Conservation (phyloP, 2,329 filamentous ascomycete species). For the Ceratocystis alfenasii region DNA sequence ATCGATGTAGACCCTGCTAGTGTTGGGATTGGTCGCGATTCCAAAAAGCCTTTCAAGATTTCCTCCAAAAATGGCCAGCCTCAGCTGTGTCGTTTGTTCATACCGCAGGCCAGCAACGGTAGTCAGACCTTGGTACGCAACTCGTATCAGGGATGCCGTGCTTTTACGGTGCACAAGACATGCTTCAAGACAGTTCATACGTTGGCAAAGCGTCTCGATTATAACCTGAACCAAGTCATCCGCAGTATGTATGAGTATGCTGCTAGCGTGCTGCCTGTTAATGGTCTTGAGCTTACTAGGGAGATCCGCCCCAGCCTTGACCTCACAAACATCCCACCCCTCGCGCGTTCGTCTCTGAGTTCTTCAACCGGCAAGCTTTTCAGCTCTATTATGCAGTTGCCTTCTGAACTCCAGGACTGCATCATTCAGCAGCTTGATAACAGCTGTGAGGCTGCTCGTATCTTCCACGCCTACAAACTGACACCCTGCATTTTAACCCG, state of each 20-base stretch:
- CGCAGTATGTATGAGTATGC: conserved; percentile 3
- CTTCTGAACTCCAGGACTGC: not conserved
- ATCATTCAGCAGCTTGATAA: not conserved
- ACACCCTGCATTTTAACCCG: not conserved
- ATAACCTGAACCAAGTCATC: not conserved
- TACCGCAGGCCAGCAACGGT: not conserved
- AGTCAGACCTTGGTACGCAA: not conserved
- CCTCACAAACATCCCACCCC: not conserved
- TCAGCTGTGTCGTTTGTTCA: not conserved
- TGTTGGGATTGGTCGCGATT: not conserved
- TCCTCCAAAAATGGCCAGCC: not conserved
- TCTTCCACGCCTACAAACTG: not conserved
- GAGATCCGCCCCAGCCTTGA: not conserved
- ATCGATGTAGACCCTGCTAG: not conserved
- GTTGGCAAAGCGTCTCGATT: not conserved
- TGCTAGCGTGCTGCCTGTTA: not conserved
- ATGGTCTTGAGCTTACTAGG: not conserved
- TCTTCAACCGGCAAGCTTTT: not conserved
- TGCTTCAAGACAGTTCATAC: conserved; percentile 4
- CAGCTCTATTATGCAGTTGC: not conserved
- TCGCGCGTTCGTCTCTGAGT: not conserved
- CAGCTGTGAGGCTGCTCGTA: conserved; percentile 1
- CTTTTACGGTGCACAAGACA: conserved; percentile 9
- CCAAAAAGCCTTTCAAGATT: not conserved
- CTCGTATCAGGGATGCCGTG: not conserved